Conservation (phyloP, 2,329 filamentous ascomycete genomes). For the Fusarium siculi region DNA sequence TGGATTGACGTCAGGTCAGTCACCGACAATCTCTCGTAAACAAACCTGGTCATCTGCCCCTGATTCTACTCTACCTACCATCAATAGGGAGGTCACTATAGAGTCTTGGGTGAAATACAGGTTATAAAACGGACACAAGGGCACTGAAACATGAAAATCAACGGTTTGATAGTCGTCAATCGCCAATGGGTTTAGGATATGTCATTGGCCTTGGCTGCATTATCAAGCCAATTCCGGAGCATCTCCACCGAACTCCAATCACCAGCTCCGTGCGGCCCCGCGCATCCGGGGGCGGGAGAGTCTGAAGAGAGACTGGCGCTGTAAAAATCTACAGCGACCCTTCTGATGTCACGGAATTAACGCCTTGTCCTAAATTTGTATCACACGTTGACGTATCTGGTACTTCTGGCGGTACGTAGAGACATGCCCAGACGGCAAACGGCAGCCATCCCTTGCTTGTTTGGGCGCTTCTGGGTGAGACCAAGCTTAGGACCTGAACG, state of each 20-base stretch:
- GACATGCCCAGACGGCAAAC: slow-evolving; percentile 33
- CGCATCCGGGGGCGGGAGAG: slow-evolving; percentile 20
- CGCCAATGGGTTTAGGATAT: slow-evolving; percentile 25
- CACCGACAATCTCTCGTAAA: neutral
- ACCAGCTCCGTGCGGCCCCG: slow-evolving; percentile 23
- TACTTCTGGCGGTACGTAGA: slow-evolving; percentile 23
- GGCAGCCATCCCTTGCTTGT: slow-evolving; percentile 26
- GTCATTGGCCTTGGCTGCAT: slow-evolving; percentile 24
- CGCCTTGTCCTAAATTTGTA: slow-evolving; percentile 18
- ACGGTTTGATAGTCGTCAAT: slow-evolving; percentile 7
- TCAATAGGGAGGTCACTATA: neutral
- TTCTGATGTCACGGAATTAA: slow-evolving; percentile 28
- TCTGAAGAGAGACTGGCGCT: neutral
- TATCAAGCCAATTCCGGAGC: slow-evolving; percentile 23
- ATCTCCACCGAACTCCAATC: slow-evolving; percentile 37
- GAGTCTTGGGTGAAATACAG: slow-evolving; percentile 17
- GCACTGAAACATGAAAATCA: neutral
- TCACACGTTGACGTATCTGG: slow-evolving; percentile 12
- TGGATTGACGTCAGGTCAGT: slow-evolving; percentile 38
- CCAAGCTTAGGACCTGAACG: slow-evolving; percentile 28
- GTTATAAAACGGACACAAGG: slow-evolving; percentile 15
- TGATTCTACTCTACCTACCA: neutral
- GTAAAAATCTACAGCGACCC: neutral
- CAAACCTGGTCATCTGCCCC: neutral
- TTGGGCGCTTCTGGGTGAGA: neutral